Percentiles rank a stretch among this genome's conserved stretches.
Conservation (phyloP, 176 grass and related monocot genomes). For the Aegilops longissima region DNA sequence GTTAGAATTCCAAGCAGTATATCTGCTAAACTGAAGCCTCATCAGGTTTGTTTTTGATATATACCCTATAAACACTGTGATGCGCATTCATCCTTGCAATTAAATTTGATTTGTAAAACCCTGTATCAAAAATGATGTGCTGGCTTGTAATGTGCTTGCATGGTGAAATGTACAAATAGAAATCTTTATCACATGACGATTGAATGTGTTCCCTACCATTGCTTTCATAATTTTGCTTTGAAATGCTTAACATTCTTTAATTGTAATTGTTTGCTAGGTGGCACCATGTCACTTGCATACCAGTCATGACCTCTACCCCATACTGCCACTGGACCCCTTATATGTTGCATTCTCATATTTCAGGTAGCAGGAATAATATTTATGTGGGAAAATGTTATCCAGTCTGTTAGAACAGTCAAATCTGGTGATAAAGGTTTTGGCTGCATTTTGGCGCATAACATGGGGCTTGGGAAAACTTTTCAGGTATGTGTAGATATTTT, state of each 20-base stretch:
- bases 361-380: slow-evolving; percentile 91
- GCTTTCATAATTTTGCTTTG: not conserved
- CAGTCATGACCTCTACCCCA: not conserved
- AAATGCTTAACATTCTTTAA: not conserved
- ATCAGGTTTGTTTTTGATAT: slow-evolving; percentile 60
- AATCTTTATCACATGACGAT: not conserved
- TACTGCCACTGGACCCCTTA: not conserved
- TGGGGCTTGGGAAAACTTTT: slow-evolving; percentile 99
- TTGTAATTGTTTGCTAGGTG: not conserved
- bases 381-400: slow-evolving; percentile 98
- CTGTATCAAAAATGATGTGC: not conserved
- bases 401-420: slow-evolving; percentile 88
- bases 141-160: not conserved
- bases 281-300: not conserved
- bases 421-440: slow-evolving; percentile 94
- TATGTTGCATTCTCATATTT: slow-evolving; percentile 29
- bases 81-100: slow-evolving; percentile 10
- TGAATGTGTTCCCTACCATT: not conserved
- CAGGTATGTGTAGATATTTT: slow-evolving; percentile 56
- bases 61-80: not conserved
- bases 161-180: slow-evolving; percentile 1
- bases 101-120: slow-evolving; percentile 13
- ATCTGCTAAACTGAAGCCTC: slow-evolving; percentile 86
- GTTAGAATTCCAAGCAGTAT: slow-evolving; percentile 89
- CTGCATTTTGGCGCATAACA: slow-evolving; percentile 98